A percentile compares a stretch with the other conserved stretches of the same genome.
phyloP scores from a whole-genome alignment of 2,329 filamentous ascomycete species.

The Exophiala xenobiotica region DNA sequence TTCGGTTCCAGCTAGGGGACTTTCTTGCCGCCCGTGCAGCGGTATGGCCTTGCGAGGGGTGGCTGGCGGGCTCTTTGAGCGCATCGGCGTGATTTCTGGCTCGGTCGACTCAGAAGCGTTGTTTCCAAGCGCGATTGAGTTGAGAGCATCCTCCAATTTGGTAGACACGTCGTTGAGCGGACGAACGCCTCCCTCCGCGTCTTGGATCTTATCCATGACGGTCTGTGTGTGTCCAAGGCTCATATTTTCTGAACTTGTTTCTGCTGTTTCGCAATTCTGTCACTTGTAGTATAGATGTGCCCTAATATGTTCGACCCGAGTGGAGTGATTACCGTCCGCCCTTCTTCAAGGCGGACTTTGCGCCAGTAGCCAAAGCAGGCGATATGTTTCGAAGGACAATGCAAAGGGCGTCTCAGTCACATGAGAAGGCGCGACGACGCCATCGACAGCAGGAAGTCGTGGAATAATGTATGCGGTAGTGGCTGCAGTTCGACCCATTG shows the following conservation, averaged over 20 bases:
- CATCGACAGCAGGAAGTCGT: slow-evolving; percentile 13
- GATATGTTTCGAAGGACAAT: neutral
- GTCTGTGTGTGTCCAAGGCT: slow-evolving; percentile 20
- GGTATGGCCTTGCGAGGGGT: slow-evolving; percentile 21
- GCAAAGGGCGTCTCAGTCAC: slow-evolving; percentile 16
- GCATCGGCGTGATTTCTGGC: slow-evolving; percentile 30
- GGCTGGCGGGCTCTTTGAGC: slow-evolving; percentile 23
- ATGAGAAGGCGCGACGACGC: slow-evolving; percentile 18
- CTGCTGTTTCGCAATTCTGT: neutral
- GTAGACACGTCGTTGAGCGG: slow-evolving; percentile 5
- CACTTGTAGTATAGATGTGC: neutral
- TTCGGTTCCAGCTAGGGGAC: slow-evolving; percentile 4
- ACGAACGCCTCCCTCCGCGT: neutral
- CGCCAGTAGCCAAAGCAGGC: slow-evolving; percentile 44
- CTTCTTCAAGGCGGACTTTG: slow-evolving; percentile 52
- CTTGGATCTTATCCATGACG: slow-evolving; percentile 19
- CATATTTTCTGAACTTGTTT: slow-evolving; percentile 9
- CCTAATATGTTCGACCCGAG: slow-evolving; percentile 3
- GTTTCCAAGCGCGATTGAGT: slow-evolving; percentile 16
- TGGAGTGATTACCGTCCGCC: slow-evolving; percentile 49
- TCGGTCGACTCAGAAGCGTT: slow-evolving; percentile 17
- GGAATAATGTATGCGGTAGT: slow-evolving; percentile 10
- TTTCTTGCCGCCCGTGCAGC: slow-evolving; percentile 1
- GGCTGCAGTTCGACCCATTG: slow-evolving; percentile 29
- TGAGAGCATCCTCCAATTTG: slow-evolving; percentile 15